phyloP scores from a whole-genome alignment of 495 filamentous ascomycete species.

The Neurospora africana region DNA sequence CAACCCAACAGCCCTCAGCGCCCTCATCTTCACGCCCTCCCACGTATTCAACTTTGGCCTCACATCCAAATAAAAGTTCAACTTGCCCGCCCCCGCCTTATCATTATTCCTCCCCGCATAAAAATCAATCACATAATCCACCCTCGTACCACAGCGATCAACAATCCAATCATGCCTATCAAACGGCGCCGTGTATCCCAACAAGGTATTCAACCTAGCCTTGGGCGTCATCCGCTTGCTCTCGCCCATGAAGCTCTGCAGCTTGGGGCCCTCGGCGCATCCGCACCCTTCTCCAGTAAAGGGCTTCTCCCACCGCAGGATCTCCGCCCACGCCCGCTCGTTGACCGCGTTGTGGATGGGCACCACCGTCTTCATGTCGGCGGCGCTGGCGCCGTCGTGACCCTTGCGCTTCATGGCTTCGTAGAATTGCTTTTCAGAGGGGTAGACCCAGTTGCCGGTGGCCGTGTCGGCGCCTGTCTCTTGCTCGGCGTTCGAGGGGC shows the following conservation, averaged over 20 bases:
- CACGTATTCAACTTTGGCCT: slow-evolving; percentile 86
- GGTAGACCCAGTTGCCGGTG: slow-evolving; percentile 89
- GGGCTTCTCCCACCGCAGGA: slow-evolving; percentile 71
- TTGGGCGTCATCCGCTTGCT: slow-evolving; percentile 65
- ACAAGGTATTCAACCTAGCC: slow-evolving; percentile 65
- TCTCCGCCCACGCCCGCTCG: slow-evolving; percentile 77
- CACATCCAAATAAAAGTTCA: slow-evolving; percentile 92
- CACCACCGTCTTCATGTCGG: slow-evolving; percentile 79
- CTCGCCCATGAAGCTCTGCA: slow-evolving; percentile 75
- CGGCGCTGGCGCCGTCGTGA: slow-evolving; percentile 38
- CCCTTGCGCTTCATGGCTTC: slow-evolving; percentile 84
- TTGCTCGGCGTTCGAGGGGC: slow-evolving; percentile 56
- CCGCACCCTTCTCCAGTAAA: slow-evolving; percentile 28
- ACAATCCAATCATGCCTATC: slow-evolving; percentile 97
- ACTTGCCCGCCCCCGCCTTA: slow-evolving; percentile 43
- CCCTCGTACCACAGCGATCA: slow-evolving; percentile 74
- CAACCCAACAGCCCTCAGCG: slow-evolving; percentile 51
- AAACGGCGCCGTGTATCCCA: slow-evolving; percentile 86
- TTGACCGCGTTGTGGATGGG: slow-evolving; percentile 98
- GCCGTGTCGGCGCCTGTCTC: slow-evolving; percentile 58
- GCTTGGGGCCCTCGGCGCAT: slow-evolving; percentile 64
- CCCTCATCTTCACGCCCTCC: slow-evolving; percentile 84
- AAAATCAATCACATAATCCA: slow-evolving; percentile 98
- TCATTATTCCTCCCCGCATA: slow-evolving; percentile 64
- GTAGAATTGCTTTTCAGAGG: slow-evolving; percentile 92